Conservation (phyloP, 805 yeast genomes). For the Sugiyamaella lignohabitans region DNA sequence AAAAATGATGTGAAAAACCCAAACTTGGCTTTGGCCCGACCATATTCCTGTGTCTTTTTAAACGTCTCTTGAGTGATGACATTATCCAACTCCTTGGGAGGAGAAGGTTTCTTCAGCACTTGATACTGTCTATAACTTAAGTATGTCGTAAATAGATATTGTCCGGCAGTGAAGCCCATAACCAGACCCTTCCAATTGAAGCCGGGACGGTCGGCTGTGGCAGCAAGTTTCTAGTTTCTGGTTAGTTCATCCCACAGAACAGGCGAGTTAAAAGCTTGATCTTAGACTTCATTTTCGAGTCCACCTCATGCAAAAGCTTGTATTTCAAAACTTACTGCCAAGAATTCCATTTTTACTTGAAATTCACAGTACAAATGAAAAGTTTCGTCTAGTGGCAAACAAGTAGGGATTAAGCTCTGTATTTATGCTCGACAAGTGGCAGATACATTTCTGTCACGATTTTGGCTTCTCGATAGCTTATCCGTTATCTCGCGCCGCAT, state of each 20-base stretch:
- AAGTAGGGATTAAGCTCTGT: no score
- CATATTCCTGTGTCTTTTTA: slow-evolving; percentile 68
- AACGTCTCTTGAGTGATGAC: slow-evolving; percentile 70
- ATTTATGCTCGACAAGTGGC: no score
- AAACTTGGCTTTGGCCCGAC: slow-evolving; percentile 70
- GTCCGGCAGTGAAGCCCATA: slow-evolving; percentile 65
- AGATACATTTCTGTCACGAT: no score
- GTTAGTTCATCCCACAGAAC: not conserved
- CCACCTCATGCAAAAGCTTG: no score
- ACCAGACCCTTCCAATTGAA: slow-evolving; percentile 78
- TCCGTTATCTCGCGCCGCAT: no score
- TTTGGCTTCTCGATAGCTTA: no score
- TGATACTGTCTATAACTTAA: slow-evolving; percentile 71
- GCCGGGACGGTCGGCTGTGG: slow-evolving; percentile 55
- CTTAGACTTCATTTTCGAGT: no score
- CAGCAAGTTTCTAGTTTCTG: slow-evolving; percentile 32
- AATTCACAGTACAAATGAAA: no score
- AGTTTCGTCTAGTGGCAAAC: no score
- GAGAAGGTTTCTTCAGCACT: slow-evolving; percentile 47
- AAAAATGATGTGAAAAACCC: slow-evolving; percentile 49
- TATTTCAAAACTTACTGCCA: no score
- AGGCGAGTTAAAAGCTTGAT: not conserved
- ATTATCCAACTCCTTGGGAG: slow-evolving; percentile 64
- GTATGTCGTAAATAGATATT: slow-evolving; percentile 68
- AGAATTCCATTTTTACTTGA: no score